phyloP scores from a whole-genome alignment of 306 rosid genomes.

The Malus domestica region ASM211411v1 NC_041795.1:5070001-5070500 shows the following conservation, averaged over 20 bases:
- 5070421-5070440: too few species aligned
- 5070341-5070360: too few species aligned
- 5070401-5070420: too few species aligned
- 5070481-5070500: background rate
- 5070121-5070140: background rate
- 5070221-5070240: background rate
- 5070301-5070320: background rate
- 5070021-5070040: background rate
- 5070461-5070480: too few species aligned
- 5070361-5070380: too few species aligned
- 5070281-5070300: background rate
- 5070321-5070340: background rate
- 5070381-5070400: too few species aligned
- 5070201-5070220: background rate
- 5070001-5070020: background rate
- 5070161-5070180: background rate
- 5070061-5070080: background rate
- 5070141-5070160: background rate
- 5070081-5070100: background rate
- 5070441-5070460: too few species aligned
- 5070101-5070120: background rate
- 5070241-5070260: background rate
- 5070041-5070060: background rate
- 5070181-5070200: background rate
- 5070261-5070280: background rate